Conservation (phyloP, 345 rosid genomes). For the Melaleuca alternifolia region DNA sequence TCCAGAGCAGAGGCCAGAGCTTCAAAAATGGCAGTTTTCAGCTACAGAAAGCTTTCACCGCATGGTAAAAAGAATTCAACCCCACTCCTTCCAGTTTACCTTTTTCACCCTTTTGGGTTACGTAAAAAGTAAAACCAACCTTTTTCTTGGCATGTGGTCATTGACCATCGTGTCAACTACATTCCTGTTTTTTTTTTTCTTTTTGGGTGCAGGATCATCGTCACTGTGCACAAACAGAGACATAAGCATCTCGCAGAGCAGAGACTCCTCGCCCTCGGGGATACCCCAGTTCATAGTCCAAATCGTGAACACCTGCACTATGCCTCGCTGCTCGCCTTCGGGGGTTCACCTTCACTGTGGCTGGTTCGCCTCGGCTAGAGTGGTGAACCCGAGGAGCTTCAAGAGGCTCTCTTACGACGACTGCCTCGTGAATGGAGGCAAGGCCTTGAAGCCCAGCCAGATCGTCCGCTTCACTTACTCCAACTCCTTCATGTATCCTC, state of each 20-base stretch:
- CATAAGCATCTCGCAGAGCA: conserved; percentile 46
- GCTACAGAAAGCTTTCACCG: conserved; percentile 19
- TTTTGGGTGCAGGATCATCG: conserved; percentile 10
- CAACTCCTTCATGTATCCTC: conserved; percentile 49
- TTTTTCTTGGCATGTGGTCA: neutral
- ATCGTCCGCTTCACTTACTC: conserved; percentile 41
- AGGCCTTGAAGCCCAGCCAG: conserved; percentile 26
- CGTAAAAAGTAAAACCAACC: no score
- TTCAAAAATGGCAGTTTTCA: neutral
- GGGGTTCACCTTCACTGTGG: conserved; percentile 42
- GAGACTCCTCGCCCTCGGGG: conserved; percentile 27
- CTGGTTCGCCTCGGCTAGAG: conserved; percentile 51
- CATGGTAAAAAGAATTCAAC: conserved; percentile 16
- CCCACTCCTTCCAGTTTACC: neutral
- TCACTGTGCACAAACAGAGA: conserved; percentile 19
- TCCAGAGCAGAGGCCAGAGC: neutral
- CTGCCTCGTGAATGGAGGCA: conserved; percentile 43
- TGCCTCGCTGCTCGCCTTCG: conserved; percentile 30
- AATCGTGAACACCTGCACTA: conserved; percentile 38
- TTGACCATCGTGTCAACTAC: neutral
- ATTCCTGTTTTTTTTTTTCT: neutral
- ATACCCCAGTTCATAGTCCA: conserved; percentile 45
- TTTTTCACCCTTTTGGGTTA: neutral
- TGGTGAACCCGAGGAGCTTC: conserved; percentile 35
- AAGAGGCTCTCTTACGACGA: conserved; percentile 46